Base-by-base conservation (phyloP, 1,139 yeast genomes). In the Yamadazyma atmosphaerica region DNA sequence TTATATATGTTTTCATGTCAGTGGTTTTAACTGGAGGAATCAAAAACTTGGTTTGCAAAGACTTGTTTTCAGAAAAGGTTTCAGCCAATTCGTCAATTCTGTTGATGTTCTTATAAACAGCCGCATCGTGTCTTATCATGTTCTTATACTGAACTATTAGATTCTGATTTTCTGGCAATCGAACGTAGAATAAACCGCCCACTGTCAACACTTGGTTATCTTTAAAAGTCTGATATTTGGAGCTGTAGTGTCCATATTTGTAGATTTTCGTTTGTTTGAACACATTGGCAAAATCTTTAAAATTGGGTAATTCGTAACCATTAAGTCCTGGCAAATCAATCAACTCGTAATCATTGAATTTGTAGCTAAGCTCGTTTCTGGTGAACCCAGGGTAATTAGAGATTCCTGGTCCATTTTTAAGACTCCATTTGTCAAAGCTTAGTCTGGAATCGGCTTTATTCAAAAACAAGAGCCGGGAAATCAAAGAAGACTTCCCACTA, bases 401-500 rank as follows among this genome's bases (percentile, higher is more conserved):
- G 3, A 71, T 58, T 0, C 79, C 80, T 0, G 77, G 77, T 0
- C 77, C 77, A 22, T 61, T 47, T 18, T 50, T 52, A 7, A 26
- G 7, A 1, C 28, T 27, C 46, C 47, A 49, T 6, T 27, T 34
- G 2, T 31, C 26, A 12, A 36, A 44, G 5, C 37, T 41, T 10
- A 35, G 33, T 16, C 46, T 34, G 11, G 18, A 25, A 18, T 45
- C 50, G 1, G 37, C 30, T 9, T 42, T 38, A 16, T 39, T 27
- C 2, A 29, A 15, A 33, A 35, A 47, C 21, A 49, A 8, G 3
- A 49, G 31, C 29, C 40, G 35, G 3, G 48, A 77, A 2, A 83
- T 70, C 21, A 88, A 54, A 1, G 84, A 70, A 1, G 94, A 80
- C 56, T 88, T 88, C 1, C 97, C 97, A 12, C 80, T 71, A 53